Conservation (phyloP, 768 basidiomycete species). For the Candolleomyces eurysporus region DNA sequence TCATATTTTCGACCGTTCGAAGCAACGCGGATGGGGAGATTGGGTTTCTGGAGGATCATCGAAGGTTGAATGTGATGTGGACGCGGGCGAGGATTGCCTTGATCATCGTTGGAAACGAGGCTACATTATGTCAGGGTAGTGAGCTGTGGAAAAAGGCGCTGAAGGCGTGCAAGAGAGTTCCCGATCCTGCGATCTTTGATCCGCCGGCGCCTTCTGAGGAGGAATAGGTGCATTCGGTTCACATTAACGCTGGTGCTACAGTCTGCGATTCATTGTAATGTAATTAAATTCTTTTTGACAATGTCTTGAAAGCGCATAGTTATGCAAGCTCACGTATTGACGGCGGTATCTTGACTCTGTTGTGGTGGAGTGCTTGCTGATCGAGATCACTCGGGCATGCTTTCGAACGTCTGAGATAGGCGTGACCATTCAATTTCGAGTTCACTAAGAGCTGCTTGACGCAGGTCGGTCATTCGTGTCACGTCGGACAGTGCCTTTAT, state of each 20-base stretch:
- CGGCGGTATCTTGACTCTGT: too few species aligned
- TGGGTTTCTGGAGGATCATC: slow-evolving; percentile 61
- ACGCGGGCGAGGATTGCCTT: slow-evolving; percentile 58
- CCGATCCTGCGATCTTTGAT: not conserved
- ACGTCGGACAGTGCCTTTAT: too few species aligned
- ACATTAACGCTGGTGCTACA: not conserved
- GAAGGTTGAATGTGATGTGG: slow-evolving; percentile 70
- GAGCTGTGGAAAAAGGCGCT: slow-evolving; percentile 54
- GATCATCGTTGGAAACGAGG: slow-evolving; percentile 57
- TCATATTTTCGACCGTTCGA: slow-evolving; percentile 64
- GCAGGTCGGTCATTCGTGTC: too few species aligned
- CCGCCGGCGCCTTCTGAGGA: not conserved
- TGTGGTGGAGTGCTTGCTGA: too few species aligned
- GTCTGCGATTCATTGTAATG: not conserved
- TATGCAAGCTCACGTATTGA: too few species aligned
- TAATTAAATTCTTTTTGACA: not conserved
- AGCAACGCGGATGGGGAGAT: slow-evolving; percentile 59
- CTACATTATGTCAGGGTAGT: slow-evolving; percentile 42
- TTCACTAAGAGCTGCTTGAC: too few species aligned
- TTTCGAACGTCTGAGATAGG: too few species aligned
- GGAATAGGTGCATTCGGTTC: not conserved
- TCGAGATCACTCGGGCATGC: too few species aligned
- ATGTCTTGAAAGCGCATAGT: too few species aligned
- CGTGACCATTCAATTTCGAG: too few species aligned
- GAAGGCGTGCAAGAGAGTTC: slow-evolving; percentile 33